Evolutionary conservation across 2,329 filamentous ascomycete species (phyloP), one percentile per base, ranked within the genome.

Genomic region (Monilinia fructicola): DNA sequence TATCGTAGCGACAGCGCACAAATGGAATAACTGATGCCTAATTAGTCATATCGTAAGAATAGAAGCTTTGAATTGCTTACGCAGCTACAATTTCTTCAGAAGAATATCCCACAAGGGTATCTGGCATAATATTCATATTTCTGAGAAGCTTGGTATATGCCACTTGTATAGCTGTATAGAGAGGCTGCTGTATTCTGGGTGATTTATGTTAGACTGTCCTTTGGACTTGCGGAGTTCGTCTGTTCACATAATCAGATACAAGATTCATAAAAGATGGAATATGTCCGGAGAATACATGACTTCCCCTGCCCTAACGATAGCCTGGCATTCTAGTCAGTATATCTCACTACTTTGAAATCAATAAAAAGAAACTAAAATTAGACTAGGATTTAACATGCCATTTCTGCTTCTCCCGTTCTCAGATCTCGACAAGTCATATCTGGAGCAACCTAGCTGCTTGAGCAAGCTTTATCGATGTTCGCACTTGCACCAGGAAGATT

Each of bases 381-480:
- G n/a, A n/a, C n/a, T n/a, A n/a, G n/a, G n/a, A n/a, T n/a, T n/a
- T n/a, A 66, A 54, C 65, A 31, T 54, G 70, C 82, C 61, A 81
- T 70, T 4, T 28, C 65, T 26, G 64, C 35, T n/a, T 68, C 67
- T 2, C 80, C 79, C 21, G 71, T 77, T 4, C 79, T 76, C 1
- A 87, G 74, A 42, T 79, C 81, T 64, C 84, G 81, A 21, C 80
- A 81, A 3, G 82, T 84, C 44, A 83, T 75, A 70, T 87, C 82
- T 2, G 86, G 77, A 0, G 82, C 81, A 4, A 85, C 80, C 26
- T 87, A 76, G 61, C 82, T 84, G 7, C 81, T 82, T 42, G 83
- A 85, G 73, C 85, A 87, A 40, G 83, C 85, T 0, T 85, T 86
- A 64, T 87, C 84, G 18, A 87, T 74, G 0, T 83, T 85, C 73